Evolutionary conservation across 371 early-diverging fungal species (phyloP).

Genomic region (Apophysomyces variabilis): DNA sequence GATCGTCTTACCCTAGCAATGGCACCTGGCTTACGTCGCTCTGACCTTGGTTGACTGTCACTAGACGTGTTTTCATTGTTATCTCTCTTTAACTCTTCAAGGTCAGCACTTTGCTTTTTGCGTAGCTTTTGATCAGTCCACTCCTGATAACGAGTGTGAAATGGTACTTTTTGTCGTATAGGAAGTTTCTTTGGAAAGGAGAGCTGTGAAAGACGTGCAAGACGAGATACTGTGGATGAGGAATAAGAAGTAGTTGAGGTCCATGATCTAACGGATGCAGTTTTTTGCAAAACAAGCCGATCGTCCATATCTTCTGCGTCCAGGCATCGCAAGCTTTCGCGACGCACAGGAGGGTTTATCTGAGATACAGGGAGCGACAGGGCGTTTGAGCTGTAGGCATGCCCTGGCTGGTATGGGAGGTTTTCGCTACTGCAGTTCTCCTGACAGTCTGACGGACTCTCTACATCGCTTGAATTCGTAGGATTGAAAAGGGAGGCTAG

Average conservation of each 20-base stretch:
- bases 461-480: constrained; percentile 8
- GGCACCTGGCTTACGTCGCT: constrained; percentile 1
- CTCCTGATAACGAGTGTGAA: constrained; percentile 41
- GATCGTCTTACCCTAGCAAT: constrained; percentile 7
- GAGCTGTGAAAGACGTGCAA: constrained; percentile 19
- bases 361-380: constrained; percentile 4
- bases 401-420: not conserved
- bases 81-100: constrained; percentile 8
- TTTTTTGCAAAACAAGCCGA: constrained; percentile 5
- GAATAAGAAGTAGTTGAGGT: constrained; percentile 12
- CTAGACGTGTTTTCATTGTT: not conserved
- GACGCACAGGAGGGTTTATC: constrained; percentile 1
- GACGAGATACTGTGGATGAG: constrained; percentile 7
- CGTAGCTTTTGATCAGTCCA: constrained; percentile 32
- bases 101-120: not conserved
- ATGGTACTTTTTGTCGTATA: constrained; percentile 32
- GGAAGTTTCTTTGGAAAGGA: constrained; percentile 26
- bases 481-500: constrained; percentile 29
- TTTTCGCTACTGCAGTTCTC: constrained; percentile 7
- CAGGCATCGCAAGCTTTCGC: constrained; percentile 4
- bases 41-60: not conserved
- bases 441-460: not conserved
- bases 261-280: constrained; percentile 2
- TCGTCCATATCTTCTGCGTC: not conserved
- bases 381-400: constrained; percentile 11